phyloP scores from a whole-genome alignment of 139 green algal species.

The Coelastrella sp. region DNA sequence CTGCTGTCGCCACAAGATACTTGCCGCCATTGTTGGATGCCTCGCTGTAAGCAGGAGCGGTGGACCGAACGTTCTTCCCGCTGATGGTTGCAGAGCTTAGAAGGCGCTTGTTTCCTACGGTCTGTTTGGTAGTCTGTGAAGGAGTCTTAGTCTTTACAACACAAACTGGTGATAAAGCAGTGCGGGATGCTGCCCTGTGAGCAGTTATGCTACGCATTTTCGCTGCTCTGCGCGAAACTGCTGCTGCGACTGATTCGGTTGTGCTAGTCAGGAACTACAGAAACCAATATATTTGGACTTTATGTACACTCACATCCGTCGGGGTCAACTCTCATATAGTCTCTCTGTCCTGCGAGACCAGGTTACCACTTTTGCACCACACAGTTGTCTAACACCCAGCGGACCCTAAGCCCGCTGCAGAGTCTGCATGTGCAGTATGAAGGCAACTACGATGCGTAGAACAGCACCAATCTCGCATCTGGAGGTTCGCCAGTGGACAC shows the following conservation, averaged over 20 bases:
- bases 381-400: too few relatives aligned
- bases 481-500: too few relatives aligned
- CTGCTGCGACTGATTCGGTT: not conserved
- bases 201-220: not conserved
- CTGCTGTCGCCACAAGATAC: not conserved
- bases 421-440: too few relatives aligned
- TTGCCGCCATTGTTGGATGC: not conserved
- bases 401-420: too few relatives aligned
- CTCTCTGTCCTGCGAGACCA: too few relatives aligned
- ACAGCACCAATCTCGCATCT: too few relatives aligned
- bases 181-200: not conserved
- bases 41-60: not conserved
- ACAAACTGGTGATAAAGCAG: not conserved
- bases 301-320: too few relatives aligned
- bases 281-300: too few relatives aligned
- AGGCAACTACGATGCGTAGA: too few relatives aligned
- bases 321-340: too few relatives aligned
- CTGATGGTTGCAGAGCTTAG: not conserved
- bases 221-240: not conserved
- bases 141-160: not conserved
- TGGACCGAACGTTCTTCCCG: not conserved
- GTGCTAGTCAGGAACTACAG: not conserved
- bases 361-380: too few relatives aligned
- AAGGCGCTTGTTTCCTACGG: not conserved
- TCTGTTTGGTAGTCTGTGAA: not conserved